Percentiles rank a stretch among this genome's conserved stretches.
These are phyloP conservation scores for Stagonosporopsis vannaccii DNA, from an alignment of 2,329 filamentous ascomycete genomes.

Conservation along the genomic window DNA sequence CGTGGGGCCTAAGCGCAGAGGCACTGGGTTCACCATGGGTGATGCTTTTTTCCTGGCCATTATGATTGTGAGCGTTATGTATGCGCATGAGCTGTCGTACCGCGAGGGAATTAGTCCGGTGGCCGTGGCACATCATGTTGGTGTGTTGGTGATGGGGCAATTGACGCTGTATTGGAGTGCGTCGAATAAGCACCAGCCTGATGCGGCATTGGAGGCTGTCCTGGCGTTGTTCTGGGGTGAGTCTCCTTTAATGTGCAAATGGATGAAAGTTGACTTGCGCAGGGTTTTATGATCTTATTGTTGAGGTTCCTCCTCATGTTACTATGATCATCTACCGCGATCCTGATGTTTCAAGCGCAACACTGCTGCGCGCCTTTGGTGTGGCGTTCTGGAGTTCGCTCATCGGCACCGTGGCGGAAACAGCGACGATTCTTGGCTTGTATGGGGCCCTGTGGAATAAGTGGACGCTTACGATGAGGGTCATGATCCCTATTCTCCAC, in stretches of 20 bases:
- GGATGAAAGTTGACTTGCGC: not conserved
- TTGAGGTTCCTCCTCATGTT: conserved; percentile 16
- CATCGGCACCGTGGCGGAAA: conserved; percentile 14
- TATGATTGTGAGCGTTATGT: conserved; percentile 18
- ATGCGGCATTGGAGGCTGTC: conserved; percentile 10
- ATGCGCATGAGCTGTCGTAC: conserved; percentile 14
- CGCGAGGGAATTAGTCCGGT: conserved; percentile 15
- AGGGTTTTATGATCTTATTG: conserved; percentile 18
- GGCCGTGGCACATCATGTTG: conserved; percentile 16
- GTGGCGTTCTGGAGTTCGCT: conserved; percentile 15
- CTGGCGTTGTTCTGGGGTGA: conserved; percentile 15
- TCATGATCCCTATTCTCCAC: conserved; percentile 14
- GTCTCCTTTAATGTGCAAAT: not conserved
- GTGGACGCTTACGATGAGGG: conserved; percentile 17
- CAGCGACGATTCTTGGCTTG: conserved; percentile 11
- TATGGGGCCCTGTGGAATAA: conserved; percentile 9
- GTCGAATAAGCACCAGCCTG: conserved; percentile 5
- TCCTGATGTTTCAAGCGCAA: conserved; percentile 6
- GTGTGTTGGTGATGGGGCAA: conserved; percentile 16
- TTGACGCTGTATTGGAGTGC: conserved; percentile 19
- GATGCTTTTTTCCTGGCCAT: conserved; percentile 15
- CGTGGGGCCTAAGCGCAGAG: not conserved
- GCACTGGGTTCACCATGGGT: conserved; percentile 12
- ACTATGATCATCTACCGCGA: conserved; percentile 19
- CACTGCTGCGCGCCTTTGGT: conserved; percentile 4